Base-by-base conservation (phyloP, 2,329 filamentous ascomycete species). In the Chrysosporium queenslandicum region DNA sequence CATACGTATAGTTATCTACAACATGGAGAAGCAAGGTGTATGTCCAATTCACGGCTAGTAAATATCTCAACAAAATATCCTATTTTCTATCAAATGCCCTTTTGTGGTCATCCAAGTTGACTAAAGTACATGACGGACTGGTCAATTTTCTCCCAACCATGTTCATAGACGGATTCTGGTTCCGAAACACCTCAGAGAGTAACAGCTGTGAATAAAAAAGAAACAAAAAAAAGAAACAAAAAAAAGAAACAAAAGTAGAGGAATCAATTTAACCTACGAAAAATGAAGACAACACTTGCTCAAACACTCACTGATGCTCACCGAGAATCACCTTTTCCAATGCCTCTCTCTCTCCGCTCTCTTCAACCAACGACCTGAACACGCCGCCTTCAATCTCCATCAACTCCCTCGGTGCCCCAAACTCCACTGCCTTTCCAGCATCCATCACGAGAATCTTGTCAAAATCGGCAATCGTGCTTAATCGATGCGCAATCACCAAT, bases 381-480 rank as follows among this genome's bases (percentile, higher is more conserved):
- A 80, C 68, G 4, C 78, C 73, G 1, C 56, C 60, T 18, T 76
- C 67, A 14, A 59, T 60, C 48, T 72, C 71, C 75, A 83, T 80
- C 52, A 88, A 66, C 61, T 84, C 79, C 58, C 64, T 71, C 1
- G 85, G 85, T 4, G 71, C 73, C 2, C 83, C 85, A 65, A 78
- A 86, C 68, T 88, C 85, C 14, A 80, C 78, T 0, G 83, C 83
- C 40, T 68, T 69, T 0, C 85, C 85, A 30, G 85, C 83, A 52
- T 78, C 79, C 56, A 89, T 71, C 4, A 89, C 85, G 9, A 88
- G 71, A 53, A 88, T 85, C 55, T 79, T 76, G 64, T 88, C 85
- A 62, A 87, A 87, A 65, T 87, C 85, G 2, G 81, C 83, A 67
- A 89, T 86, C 0, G 85, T 88, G 64, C 82, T 85, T 46, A 89